Evolutionary conservation across 805 yeast species (phyloP).

Genomic region (Saccharomyces paradoxus): DNA sequence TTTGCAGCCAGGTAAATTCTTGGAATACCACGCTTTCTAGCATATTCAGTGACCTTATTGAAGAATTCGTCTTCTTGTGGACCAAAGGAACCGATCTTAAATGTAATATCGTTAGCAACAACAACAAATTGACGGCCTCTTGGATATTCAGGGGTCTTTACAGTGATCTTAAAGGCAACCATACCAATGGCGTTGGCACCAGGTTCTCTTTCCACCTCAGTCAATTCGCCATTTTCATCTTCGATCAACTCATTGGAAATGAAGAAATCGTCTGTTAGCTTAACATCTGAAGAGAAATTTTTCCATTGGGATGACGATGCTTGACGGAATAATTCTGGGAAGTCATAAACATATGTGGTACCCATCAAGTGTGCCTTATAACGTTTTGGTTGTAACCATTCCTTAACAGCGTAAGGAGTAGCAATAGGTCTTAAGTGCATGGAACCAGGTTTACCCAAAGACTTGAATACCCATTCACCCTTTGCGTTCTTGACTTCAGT

Average conservation of each 20-base stretch:
- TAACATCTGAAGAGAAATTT: constrained; percentile 44
- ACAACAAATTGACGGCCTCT: constrained; percentile 88
- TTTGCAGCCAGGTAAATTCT: constrained; percentile 93
- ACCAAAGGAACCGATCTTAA: constrained; percentile 97
- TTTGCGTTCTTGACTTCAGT: constrained; percentile 86
- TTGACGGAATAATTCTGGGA: constrained; percentile 97
- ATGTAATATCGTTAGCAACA: constrained; percentile 95
- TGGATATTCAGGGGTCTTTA: constrained; percentile 95
- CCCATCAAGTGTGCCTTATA: constrained; percentile 98
- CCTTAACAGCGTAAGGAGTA: constrained; percentile 96
- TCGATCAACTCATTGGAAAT: constrained; percentile 71
- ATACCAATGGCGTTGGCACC: constrained; percentile 95
- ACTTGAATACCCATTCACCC: constrained; percentile 96
- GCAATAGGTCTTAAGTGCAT: constrained; percentile 96
- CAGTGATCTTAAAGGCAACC: constrained; percentile 90
- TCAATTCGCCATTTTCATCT: constrained; percentile 68
- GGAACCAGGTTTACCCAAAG: constrained; percentile 88
- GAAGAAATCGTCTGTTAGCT: constrained; percentile 59
- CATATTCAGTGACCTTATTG: constrained; percentile 85
- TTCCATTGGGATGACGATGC: constrained; percentile 84
- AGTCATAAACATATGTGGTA: constrained; percentile 94
- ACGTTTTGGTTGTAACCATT: constrained; percentile 96
- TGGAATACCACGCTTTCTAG: constrained; percentile 87
- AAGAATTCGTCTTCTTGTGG: constrained; percentile 92
- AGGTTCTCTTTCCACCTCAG: constrained; percentile 89